A percentile compares a stretch with the other conserved stretches of the same genome.
Conservation (phyloP, 129 eudicot genomes). For the Tanacetum coccineum region DNA sequence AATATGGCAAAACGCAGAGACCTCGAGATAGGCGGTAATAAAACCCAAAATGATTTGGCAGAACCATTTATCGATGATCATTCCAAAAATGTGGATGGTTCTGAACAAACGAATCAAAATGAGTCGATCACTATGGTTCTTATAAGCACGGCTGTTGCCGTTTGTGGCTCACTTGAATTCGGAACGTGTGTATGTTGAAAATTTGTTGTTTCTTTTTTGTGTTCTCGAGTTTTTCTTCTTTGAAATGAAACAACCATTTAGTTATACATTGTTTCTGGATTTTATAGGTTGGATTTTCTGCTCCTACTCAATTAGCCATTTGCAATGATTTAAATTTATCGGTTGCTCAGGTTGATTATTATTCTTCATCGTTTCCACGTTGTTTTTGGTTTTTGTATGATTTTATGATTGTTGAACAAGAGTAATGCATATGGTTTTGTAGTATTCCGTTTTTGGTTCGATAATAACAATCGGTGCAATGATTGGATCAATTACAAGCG, state of each 20-base stretch:
- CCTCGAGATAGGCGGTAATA: slow-evolving; percentile 35
- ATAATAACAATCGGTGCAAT: slow-evolving; percentile 78
- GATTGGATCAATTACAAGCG: slow-evolving; percentile 86
- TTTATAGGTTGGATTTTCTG: slow-evolving; percentile 85
- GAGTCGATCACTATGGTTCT: slow-evolving; percentile 56
- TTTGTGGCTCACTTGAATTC: slow-evolving; percentile 77
- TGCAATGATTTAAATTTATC: slow-evolving; percentile 56
- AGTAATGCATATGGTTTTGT: slow-evolving; percentile 4
- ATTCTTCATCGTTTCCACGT: neutral
- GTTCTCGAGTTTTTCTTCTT: slow-evolving; percentile 15
- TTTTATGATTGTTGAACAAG: neutral
- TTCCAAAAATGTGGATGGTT: slow-evolving; percentile 23
- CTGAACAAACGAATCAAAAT: slow-evolving; percentile 23
- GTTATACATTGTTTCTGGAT: slow-evolving; percentile 22
- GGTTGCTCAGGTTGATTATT: slow-evolving; percentile 52
- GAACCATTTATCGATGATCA: slow-evolving; percentile 39
- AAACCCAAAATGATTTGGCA: slow-evolving; percentile 39
- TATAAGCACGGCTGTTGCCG: slow-evolving; percentile 59
- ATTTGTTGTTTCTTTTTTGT: neutral
- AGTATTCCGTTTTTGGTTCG: slow-evolving; percentile 81
- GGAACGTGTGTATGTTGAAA: slow-evolving; percentile 71
- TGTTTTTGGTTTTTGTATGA: neutral
- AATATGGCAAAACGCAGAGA: slow-evolving; percentile 38
- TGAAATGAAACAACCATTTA: neutral
- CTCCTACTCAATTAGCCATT: slow-evolving; percentile 71